Evolutionary conservation across 768 basidiomycete genomes (phyloP), one percentile per base, ranked within the genome.

Genomic region (Termitomyces sp.): DNA sequence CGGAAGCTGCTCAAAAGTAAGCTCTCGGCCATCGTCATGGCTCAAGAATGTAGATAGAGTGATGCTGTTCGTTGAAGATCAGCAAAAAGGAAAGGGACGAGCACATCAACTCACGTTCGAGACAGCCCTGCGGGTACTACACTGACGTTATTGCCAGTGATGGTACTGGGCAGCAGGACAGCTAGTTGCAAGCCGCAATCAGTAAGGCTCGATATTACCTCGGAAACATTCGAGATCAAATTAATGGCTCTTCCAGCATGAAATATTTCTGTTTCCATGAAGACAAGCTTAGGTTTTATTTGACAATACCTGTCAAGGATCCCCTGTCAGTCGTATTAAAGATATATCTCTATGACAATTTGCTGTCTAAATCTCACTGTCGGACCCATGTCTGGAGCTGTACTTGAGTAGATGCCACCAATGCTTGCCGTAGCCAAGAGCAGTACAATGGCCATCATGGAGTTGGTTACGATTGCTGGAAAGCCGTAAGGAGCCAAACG

Each of bases 311-410:
- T 72, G 60, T 86, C 85, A 45, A 72, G 58, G 45, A 71, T 65
- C 26, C 71, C 70, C 74, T 75, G 30, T 4, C 13, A 27, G 2
- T 12, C 30, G 13, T 45, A 34, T 49, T 9, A 43, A 33, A 22
- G 42, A 14, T 32, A 6, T 18, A 20, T 37, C 16, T 46, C 18
- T 30, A 9, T 18, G 34, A 37, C 2, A n/a, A 18, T 10, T 27
- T 30, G 12, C 16, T 33, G 8, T 24, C 5, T 18, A 52, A 18
- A 44, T 32, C 63, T 56, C 58, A 82, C 84, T 70, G 79, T 78
- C 5, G 77, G 73, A 30, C 88, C 88, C 85, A 89, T 88, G 61
- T 89, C 88, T 5, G 85, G 84, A 30, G 87, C 84, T 0, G 86
- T 87, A 59, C 82, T 83, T 0, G 86, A 84, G 65, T 82, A 89